Evolutionary conservation across 2,329 filamentous ascomycete species (phyloP).

Genomic region (Chrysoporthe austroafricana): DNA sequence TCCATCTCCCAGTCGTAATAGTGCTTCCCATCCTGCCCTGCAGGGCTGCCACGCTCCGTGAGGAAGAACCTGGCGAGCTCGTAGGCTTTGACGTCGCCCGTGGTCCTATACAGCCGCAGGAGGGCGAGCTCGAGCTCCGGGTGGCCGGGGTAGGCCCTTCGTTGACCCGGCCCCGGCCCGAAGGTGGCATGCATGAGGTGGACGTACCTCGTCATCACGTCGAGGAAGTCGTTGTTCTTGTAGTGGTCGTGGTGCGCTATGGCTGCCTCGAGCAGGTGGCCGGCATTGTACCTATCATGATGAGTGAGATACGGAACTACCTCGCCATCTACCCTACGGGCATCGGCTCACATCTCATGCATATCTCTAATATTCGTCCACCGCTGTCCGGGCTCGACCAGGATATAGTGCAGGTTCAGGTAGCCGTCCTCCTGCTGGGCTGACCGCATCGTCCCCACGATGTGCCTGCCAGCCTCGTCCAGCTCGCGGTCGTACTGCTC

Average conservation of each 20-base stretch:
- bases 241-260: conserved; percentile 59
- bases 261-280: conserved; percentile 65
- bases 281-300: conserved; percentile 56
- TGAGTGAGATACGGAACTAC: background rate
- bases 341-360: conserved; percentile 58
- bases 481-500: conserved; percentile 49
- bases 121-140: conserved; percentile 56
- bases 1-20: conserved; percentile 60
- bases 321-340: too few relatives aligned
- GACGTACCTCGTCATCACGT: conserved; percentile 58
- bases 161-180: conserved; percentile 52
- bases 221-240: conserved; percentile 54
- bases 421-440: conserved; percentile 66
- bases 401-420: conserved; percentile 65
- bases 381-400: conserved; percentile 58
- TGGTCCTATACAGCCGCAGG: conserved; percentile 42
- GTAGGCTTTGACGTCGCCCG: conserved; percentile 42
- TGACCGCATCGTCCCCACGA: conserved; percentile 59
- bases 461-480: conserved; percentile 54
- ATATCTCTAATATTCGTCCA: conserved; percentile 64
- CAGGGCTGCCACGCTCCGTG: conserved; percentile 58
- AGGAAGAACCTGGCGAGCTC: conserved; percentile 61
- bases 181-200: conserved; percentile 55
- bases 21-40: conserved; percentile 51
- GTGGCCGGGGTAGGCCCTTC: conserved; percentile 64